phyloP scores from a whole-genome alignment of 176 grass and related monocot species.

The barley (Hordeum vulgare) region MorexV3_pseudomolecules_assembly NC_058520.1:189300130-189300629 shows the following conservation, averaged over 20 bases:
- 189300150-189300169: no score
- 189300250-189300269: background rate
- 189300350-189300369: background rate
- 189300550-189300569: background rate
- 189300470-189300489: background rate
- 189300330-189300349: constrained; percentile 5
- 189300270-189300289: background rate
- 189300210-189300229: background rate
- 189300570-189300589: background rate
- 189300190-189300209: background rate
- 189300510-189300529: background rate
- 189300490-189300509: constrained; percentile 11
- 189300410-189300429: background rate
- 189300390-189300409: background rate
- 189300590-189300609: background rate
- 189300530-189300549: background rate
- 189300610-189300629: background rate
- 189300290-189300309: background rate
- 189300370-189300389: background rate
- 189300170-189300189: no score
- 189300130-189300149: no score
- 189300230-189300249: background rate
- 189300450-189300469: background rate
- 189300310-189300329: background rate
- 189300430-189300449: background rate